Evolutionary conservation across 2,329 filamentous ascomycete genomes (phyloP), one percentile per base, ranked within the genome.

Genomic region (Cercospora janseana): DNA sequence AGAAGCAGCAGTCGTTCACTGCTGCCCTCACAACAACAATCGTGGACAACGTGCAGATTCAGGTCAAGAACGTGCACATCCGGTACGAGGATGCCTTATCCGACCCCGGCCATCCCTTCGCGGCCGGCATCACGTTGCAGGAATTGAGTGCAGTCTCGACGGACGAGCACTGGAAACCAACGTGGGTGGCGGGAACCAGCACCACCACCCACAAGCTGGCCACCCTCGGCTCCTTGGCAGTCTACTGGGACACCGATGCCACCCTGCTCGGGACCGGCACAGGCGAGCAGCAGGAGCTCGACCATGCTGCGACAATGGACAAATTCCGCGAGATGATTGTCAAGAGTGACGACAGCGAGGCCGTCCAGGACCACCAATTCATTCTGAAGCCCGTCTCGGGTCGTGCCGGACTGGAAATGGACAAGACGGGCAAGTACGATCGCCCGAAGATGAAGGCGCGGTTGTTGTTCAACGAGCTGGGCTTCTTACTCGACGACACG

Each of bases 241-340:
- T 97, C 7, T 99, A 99, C 70, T 99, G 94, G 93, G 94, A 98
- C 68, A 98, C 93, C 1, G 92, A 99, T 68, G 82, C 90, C 1
- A 78, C 85, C 20, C 78, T 98, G 3, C 77, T 97, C 34, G 89
- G 90, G 9, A 84, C 87, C 4, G 90, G 90, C 6, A 85, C 87
- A 59, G 88, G 93, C 58, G 81, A 81, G 3, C 75, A 79, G 8
- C 79, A 88, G 56, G 72, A 79, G 6, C 76, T 87, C 45, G 74
- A 84, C 6, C 89, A 94, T 59, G 79, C 83, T 21, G 86, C 92
- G 34, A 81, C 97, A 68, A 80, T 96, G 42, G 73, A 79, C 20
- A 86, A 81, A 56, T 87, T 97, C 66, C 85, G 82, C 61, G 77
- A 81, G 21, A 86, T 94, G 75, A 93, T 97, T 54, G 82, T 85